These are phyloP conservation scores for Dioscorea dumetorum DNA, from an alignment of 106 monocot genomes.

Conservation along the genomic window DNA sequence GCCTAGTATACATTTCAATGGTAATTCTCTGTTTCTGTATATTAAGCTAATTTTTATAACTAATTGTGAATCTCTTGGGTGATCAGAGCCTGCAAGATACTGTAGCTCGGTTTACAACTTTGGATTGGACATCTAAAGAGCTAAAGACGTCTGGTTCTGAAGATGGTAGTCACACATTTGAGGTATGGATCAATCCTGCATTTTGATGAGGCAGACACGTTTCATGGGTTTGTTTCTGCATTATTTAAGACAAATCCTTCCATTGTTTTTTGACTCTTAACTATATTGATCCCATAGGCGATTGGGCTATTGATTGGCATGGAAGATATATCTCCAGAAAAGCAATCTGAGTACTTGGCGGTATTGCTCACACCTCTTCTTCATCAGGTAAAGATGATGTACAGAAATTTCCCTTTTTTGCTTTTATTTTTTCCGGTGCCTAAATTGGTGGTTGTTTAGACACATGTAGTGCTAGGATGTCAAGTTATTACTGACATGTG, in stretches of 20 bases:
- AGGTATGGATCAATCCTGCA: slow-evolving; percentile 28
- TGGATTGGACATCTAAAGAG: slow-evolving; percentile 59
- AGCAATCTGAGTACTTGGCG: slow-evolving; percentile 75
- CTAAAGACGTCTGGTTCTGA: slow-evolving; percentile 59
- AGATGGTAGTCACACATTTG: slow-evolving; percentile 93
- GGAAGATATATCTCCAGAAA: slow-evolving; percentile 78
- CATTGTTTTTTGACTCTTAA: background rate
- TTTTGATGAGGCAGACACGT: too few relatives aligned
- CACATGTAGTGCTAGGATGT: too few relatives aligned
- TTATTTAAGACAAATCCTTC: too few relatives aligned
- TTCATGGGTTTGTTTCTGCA: too few relatives aligned
- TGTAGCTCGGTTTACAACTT: slow-evolving; percentile 50
- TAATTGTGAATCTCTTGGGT: slow-evolving; percentile 5
- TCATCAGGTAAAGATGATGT: slow-evolving; percentile 46
- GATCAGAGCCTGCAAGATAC: slow-evolving; percentile 75
- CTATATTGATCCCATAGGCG: slow-evolving; percentile 30
- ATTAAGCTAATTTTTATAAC: background rate
- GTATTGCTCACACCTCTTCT: slow-evolving; percentile 77
- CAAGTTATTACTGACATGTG: background rate
- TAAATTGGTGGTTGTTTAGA: too few relatives aligned
- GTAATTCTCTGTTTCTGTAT: background rate
- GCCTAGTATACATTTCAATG: background rate
- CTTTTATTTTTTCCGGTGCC: background rate
- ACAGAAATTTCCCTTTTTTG: background rate
- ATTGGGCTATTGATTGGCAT: slow-evolving; percentile 92